Evolutionary conservation across 2,329 filamentous ascomycete genomes (phyloP).

Genomic region (Alternaria burnsii): DNA sequence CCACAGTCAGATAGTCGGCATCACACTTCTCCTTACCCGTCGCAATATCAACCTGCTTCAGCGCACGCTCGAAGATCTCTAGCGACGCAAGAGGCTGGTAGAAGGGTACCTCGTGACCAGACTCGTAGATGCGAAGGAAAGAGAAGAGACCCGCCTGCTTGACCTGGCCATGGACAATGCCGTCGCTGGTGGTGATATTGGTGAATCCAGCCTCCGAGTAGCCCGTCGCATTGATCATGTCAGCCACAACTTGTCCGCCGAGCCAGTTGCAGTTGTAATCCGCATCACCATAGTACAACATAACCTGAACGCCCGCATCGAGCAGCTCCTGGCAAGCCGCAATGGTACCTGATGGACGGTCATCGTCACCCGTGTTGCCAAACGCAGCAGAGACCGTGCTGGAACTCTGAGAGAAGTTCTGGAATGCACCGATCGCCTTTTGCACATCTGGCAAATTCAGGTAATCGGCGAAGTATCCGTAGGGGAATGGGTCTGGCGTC

Average conservation of each 20-base stretch:
- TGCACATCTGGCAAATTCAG: conserved; percentile 65
- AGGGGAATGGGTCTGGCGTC: conserved; percentile 65
- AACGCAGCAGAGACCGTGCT: conserved; percentile 58
- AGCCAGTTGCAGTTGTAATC: conserved; percentile 60
- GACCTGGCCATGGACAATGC: conserved; percentile 62
- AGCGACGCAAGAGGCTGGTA: conserved; percentile 63
- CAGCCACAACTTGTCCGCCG: conserved; percentile 54
- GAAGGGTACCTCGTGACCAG: conserved; percentile 62
- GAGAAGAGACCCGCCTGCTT: conserved; percentile 61
- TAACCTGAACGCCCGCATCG: conserved; percentile 52
- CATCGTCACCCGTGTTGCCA: conserved; percentile 60
- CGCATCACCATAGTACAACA: conserved; percentile 59
- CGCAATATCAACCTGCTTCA: conserved; percentile 60
- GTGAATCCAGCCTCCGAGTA: conserved; percentile 58
- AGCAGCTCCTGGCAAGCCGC: conserved; percentile 53
- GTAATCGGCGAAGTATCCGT: conserved; percentile 64
- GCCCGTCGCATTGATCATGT: conserved; percentile 52
- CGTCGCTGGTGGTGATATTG: conserved; percentile 56
- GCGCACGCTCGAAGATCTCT: conserved; percentile 60
- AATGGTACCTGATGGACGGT: conserved; percentile 54
- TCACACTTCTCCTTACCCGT: conserved; percentile 52
- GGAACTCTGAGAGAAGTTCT: conserved; percentile 64
- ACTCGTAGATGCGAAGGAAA: conserved; percentile 61
- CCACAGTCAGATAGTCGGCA: conserved; percentile 44
- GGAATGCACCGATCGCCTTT: conserved; percentile 66